A percentile compares a stretch with the other conserved stretches of the same genome.
Evolutionary conservation across 2,329 filamentous ascomycete species (phyloP).

Genomic region (Talaromyces sp.): DNA sequence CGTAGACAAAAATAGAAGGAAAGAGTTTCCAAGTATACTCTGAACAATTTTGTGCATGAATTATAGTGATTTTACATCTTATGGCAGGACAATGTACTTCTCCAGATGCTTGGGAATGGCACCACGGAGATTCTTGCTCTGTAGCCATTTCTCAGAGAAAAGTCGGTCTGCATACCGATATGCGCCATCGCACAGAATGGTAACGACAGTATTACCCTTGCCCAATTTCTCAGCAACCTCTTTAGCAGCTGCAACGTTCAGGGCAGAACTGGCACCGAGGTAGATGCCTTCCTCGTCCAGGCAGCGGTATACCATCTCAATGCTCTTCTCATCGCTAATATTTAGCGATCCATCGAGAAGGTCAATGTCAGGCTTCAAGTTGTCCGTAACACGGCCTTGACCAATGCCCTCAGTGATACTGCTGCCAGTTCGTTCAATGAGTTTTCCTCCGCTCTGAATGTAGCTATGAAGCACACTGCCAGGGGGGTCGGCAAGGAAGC

Average conservation of each 20-base stretch:
- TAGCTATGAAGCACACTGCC: conserved; percentile 92
- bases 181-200: conserved; percentile 90
- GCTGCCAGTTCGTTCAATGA: conserved; percentile 73
- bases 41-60: not conserved
- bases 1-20: too few relatives aligned
- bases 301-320: conserved; percentile 96
- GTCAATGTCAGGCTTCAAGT: conserved; percentile 76
- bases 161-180: conserved; percentile 92
- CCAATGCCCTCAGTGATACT: conserved; percentile 98
- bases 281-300: conserved; percentile 95
- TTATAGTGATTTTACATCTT: conserved; percentile 4
- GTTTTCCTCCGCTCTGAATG: conserved; percentile 74
- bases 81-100: conserved; percentile 88
- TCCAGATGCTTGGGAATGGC: conserved; percentile 79
- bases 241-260: conserved; percentile 94
- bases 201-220: conserved; percentile 84
- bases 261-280: conserved; percentile 82
- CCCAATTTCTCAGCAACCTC: conserved; percentile 89
- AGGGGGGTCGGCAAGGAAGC: conserved; percentile 87
- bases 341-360: conserved; percentile 77
- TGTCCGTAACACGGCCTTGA: conserved; percentile 94
- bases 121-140: conserved; percentile 72
- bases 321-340: conserved; percentile 87
- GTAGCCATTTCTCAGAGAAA: conserved; percentile 87
- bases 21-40: too few relatives aligned